These are phyloP conservation scores for Tuctoria greenei DNA, from an alignment of 176 grass and related monocot genomes.

Conservation along the genomic window DNA sequence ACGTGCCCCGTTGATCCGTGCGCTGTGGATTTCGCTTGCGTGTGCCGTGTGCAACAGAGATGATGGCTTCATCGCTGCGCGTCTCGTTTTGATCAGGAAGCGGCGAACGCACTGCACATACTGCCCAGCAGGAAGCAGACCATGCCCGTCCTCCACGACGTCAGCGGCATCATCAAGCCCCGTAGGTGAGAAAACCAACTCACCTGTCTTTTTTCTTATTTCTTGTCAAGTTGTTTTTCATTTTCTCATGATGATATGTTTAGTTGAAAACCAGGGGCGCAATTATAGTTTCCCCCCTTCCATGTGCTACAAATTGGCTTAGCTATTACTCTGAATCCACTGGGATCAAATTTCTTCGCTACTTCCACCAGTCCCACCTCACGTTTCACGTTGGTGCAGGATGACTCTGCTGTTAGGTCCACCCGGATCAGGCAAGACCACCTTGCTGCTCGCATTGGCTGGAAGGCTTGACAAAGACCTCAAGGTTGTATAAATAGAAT, in stretches of 20 bases:
- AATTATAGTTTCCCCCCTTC: no score
- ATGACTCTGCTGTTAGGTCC: constrained; percentile 93
- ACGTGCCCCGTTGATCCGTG: background rate
- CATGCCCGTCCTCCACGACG: constrained; percentile 72
- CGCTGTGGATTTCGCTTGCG: no score
- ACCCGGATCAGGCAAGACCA: constrained; percentile 92
- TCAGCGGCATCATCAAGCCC: constrained; percentile 89
- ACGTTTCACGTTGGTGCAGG: constrained; percentile 45
- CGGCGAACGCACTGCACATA: constrained; percentile 65
- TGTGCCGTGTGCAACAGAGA: no score
- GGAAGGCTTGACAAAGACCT: constrained; percentile 74
- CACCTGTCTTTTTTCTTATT: no score
- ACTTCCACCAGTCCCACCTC: background rate
- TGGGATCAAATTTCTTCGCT: no score
- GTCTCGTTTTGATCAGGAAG: constrained; percentile 35
- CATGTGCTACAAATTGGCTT: no score
- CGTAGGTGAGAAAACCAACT: constrained; percentile 42
- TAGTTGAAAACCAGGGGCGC: no score
- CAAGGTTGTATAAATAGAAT: constrained; percentile 36
- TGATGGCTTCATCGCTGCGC: no score
- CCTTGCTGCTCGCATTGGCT: constrained; percentile 76
- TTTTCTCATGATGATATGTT: no score
- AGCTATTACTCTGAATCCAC: no score
- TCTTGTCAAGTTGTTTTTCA: no score
- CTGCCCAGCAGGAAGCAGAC: constrained; percentile 70